Base-by-base conservation (phyloP, 2,329 filamentous ascomycete genomes). In the Elsinoe batatas region DNA sequence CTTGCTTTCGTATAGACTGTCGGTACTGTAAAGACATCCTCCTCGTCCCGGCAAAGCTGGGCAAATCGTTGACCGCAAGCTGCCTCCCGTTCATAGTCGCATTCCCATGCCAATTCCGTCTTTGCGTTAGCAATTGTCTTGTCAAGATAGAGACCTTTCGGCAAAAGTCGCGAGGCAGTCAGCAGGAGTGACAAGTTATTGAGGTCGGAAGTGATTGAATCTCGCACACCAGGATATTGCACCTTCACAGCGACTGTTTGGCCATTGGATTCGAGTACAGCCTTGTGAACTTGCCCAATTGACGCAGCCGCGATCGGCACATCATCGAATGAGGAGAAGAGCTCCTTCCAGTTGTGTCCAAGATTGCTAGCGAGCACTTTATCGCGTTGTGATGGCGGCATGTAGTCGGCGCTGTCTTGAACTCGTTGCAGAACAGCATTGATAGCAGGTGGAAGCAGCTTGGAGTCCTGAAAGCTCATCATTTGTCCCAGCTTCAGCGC, bases 401-500 rank as follows among this genome's bases (percentile, higher is more conserved):
- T 98, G 70, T 97, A 98, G 70, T 98, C 91, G 37, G 93, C 93
- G 56, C 88, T 85, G 68, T 98, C 93, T 68, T 98, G 93, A 0
- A 98, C 93, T 5, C 94, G 84, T 67, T 95, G 90, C 11, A 98
- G 75, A 1, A 98, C 89, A 64, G 91, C 81, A 61, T 94, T 88
- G 50, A 98, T 90, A 1, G 88, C 82, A 0, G 80, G 81, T 0
- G 93, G 93, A 8, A 98, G 80, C 83, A 96, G 90, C 70, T 95
- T 97, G 36, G 88, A 83, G 72, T 98, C 93, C 75, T 98, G 93
- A 66, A 98, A 93, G 69, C 90, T 96, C 77, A 98, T 86, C 87
- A 97, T 93, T 74, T 98, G 93, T 0, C 93, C 94, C 22, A 98
- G 73, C 73, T 98, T 98, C 40, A 98, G 76, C n/a, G 93, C 93